These are phyloP conservation scores for Mrakia hoshinonis DNA, from an alignment of 768 basidiomycete genomes.

Conservation along the genomic window DNA sequence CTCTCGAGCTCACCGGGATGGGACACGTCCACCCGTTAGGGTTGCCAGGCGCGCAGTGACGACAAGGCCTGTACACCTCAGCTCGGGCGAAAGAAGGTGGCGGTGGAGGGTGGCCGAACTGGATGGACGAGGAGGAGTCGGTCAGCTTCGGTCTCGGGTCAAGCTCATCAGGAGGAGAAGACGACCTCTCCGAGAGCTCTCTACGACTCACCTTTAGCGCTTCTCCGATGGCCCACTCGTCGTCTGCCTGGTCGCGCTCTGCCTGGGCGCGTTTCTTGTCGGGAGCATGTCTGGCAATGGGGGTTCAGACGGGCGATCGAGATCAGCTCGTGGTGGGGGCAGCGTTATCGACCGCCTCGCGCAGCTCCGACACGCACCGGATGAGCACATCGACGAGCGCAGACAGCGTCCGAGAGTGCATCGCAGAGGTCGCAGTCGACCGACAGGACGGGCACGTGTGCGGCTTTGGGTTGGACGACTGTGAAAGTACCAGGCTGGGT, in stretches of 20 bases:
- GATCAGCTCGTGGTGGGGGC: no score
- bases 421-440: slow-evolving; percentile 8
- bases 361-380: slow-evolving; percentile 18
- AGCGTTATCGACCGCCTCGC: no score
- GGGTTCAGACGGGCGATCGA: neutral
- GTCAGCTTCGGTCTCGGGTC: neutral
- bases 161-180: no score
- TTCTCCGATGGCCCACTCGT: slow-evolving; percentile 16
- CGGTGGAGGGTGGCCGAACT: slow-evolving; percentile 23
- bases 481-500: no score
- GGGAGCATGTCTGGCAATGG: slow-evolving; percentile 15
- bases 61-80: slow-evolving; percentile 22
- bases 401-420: slow-evolving; percentile 9
- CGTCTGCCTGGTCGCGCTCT: slow-evolving; percentile 23
- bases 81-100: slow-evolving; percentile 12
- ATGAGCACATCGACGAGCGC: slow-evolving; percentile 18
- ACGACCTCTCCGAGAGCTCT: no score
- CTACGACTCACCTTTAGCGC: slow-evolving; percentile 8
- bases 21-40: slow-evolving; percentile 19
- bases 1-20: slow-evolving; percentile 13
- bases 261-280: slow-evolving; percentile 14
- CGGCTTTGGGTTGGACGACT: slow-evolving; percentile 9
- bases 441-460: slow-evolving; percentile 19
- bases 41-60: slow-evolving; percentile 13
- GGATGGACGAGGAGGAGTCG: neutral